A percentile compares a stretch with the other conserved stretches of the same genome.
phyloP scores from a whole-genome alignment of 2,329 filamentous ascomycete genomes.

The Fonsecaea multimorphosa region DNA sequence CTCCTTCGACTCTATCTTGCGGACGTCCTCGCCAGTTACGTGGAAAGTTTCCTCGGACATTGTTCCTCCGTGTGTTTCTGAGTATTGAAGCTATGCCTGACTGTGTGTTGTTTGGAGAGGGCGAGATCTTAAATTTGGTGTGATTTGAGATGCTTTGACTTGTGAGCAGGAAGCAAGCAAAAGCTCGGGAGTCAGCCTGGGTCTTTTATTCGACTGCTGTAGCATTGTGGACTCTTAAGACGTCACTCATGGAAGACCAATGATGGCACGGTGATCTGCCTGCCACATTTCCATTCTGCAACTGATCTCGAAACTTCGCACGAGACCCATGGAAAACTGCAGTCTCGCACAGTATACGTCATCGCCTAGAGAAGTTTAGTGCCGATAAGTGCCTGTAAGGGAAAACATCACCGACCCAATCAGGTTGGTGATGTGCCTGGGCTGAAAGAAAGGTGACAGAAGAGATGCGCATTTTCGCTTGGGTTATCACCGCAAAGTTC shows the following conservation, averaged over 20 bases:
- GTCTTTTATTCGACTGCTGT: neutral
- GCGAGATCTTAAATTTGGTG: neutral
- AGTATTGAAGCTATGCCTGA: neutral
- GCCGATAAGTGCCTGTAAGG: neutral
- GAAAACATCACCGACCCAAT: constrained; percentile 12
- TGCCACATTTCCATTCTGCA: neutral
- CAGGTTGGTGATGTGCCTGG: neutral
- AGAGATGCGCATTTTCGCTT: too few species aligned
- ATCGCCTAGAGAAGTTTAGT: constrained; percentile 5
- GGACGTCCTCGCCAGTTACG: constrained; percentile 56
- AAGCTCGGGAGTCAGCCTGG: neutral
- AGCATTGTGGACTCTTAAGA: neutral
- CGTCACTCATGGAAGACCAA: neutral
- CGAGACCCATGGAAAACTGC: neutral
- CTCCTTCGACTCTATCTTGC: constrained; percentile 54
- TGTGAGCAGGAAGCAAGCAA: neutral
- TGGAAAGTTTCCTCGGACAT: constrained; percentile 52
- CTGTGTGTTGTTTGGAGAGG: neutral
- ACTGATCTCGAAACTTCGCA: constrained; percentile 20
- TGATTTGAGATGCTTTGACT: neutral
- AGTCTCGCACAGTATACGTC: neutral
- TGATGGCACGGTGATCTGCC: constrained; percentile 4
- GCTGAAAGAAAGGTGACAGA: too few species aligned
- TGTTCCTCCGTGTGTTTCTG: neutral
- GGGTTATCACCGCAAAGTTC: too few species aligned